These are phyloP conservation scores for Tricholoma furcatifolium DNA, from an alignment of 768 basidiomycete species.

Conservation along the genomic window DNA sequence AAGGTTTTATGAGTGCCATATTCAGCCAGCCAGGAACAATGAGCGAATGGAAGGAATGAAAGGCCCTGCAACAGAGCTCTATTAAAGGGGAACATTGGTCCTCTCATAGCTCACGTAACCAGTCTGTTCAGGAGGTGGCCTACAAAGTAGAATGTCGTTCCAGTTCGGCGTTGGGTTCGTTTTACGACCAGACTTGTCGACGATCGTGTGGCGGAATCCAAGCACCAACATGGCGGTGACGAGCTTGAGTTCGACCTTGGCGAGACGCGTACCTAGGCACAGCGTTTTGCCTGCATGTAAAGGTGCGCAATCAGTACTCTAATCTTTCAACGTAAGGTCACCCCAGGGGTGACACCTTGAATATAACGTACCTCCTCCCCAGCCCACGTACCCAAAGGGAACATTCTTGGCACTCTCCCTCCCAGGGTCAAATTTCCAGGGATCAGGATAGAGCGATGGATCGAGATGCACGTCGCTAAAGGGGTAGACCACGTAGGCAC, in stretches of 20 bases:
- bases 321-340: constrained; percentile 6
- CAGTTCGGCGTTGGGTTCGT: constrained; percentile 59
- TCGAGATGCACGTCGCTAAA: constrained; percentile 80
- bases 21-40: constrained; percentile 1
- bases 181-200: constrained; percentile 50
- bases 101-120: constrained; percentile 55
- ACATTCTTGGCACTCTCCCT: constrained; percentile 42
- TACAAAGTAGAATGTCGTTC: constrained; percentile 74
- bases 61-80: constrained; percentile 3
- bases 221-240: constrained; percentile 66
- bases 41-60: neutral
- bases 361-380: constrained; percentile 68
- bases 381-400: constrained; percentile 67
- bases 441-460: constrained; percentile 68
- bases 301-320: constrained; percentile 10
- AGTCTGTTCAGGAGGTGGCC: constrained; percentile 49
- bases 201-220: constrained; percentile 57
- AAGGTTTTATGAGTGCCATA: constrained; percentile 1
- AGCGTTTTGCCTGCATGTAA: constrained; percentile 54
- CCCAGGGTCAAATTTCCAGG: constrained; percentile 75
- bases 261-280: constrained; percentile 74
- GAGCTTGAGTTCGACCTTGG: constrained; percentile 73
- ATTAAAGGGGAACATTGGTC: constrained; percentile 33
- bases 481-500: constrained; percentile 75
- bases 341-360: constrained; percentile 10